Evolutionary conservation across 352 stramenopile genomes (phyloP), one percentile per base, ranked within the genome.

Genomic region (Nothophytophthora sp.): DNA sequence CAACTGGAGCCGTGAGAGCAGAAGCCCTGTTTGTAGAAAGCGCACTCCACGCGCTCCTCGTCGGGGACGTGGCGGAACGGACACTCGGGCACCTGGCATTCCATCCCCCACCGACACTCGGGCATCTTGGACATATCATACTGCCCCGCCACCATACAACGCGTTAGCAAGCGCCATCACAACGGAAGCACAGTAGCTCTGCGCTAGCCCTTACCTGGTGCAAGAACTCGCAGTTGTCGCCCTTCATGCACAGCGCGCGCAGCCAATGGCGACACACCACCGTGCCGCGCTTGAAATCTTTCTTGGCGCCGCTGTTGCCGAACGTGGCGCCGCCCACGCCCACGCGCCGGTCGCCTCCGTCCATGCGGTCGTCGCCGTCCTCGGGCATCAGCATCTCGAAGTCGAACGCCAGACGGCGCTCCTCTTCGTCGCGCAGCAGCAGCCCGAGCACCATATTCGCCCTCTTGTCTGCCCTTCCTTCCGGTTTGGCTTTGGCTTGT

Each of bases 261-360:
- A 99, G 81, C 95, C 96, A 99, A 67, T 99, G 96, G 55, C 96
- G 92, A 69, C 96, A 99, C 23, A 99, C 96, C 39, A 99, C 94
- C 0, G 95, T 99, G 35, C 95, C 86, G 34, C 86, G 83, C 62
- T 96, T 96, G 40, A 96, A 93, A 57, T 96, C 86, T 47, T 92
- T 95, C 63, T 88, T 86, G 27, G 68, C 74, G 18, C 54, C 55
- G 7, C 47, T 29, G 16, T 60, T 59, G 1, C 63, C 65, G 32
- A 76, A 74, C 2, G 59, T 70, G 5, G 74, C 68, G 18, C 66
- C 72, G 36, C 60, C 61, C 19, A 78, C 63, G 48, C 65, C 70
- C 22, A 74, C 63, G 13, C 66, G 65, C n/a, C 39, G 58, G 42
- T 65, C 51, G 25, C 61, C 50, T 18, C 55, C 57, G 43, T 76